Conservation (phyloP, 1,139 yeast genomes). For the Sugiyamaella novakii region DNA sequence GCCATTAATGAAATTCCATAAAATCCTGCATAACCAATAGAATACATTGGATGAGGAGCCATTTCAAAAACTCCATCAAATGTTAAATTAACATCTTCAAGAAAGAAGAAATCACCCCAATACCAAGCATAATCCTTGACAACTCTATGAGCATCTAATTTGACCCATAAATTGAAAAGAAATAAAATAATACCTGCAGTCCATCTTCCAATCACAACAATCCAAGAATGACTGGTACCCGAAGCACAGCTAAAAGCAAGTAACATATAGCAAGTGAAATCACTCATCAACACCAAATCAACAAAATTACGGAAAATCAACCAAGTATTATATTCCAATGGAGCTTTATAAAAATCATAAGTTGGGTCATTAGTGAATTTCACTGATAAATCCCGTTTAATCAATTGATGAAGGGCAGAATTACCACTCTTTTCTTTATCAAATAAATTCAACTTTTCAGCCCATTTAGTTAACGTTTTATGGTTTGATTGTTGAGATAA, state of each 20-base stretch:
- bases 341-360: slow-evolving; percentile 55
- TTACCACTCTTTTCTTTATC: slow-evolving; percentile 33
- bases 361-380: slow-evolving; percentile 56
- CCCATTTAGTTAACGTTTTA: slow-evolving; percentile 58
- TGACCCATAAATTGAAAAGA: slow-evolving; percentile 81
- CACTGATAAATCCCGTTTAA: slow-evolving; percentile 54
- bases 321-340: slow-evolving; percentile 85
- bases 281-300: slow-evolving; percentile 83
- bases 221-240: slow-evolving; percentile 45
- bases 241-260: slow-evolving; percentile 62
- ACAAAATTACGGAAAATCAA: slow-evolving; percentile 76
- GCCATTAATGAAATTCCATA: slow-evolving; percentile 82
- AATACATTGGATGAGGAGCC: slow-evolving; percentile 94
- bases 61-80: slow-evolving; percentile 91
- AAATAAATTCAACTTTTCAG: slow-evolving; percentile 54
- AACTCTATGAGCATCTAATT: slow-evolving; percentile 84
- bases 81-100: slow-evolving; percentile 76
- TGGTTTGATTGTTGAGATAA: slow-evolving; percentile 68
- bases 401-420: slow-evolving; percentile 48
- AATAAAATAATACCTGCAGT: slow-evolving; percentile 52
- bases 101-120: slow-evolving; percentile 92
- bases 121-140: slow-evolving; percentile 94
- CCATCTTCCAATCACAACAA: slow-evolving; percentile 45
- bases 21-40: slow-evolving; percentile 86
- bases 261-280: slow-evolving; percentile 74